Evolutionary conservation across 2,329 filamentous ascomycete genomes (phyloP).

Genomic region (Sporothrix pseudoabietina): DNA sequence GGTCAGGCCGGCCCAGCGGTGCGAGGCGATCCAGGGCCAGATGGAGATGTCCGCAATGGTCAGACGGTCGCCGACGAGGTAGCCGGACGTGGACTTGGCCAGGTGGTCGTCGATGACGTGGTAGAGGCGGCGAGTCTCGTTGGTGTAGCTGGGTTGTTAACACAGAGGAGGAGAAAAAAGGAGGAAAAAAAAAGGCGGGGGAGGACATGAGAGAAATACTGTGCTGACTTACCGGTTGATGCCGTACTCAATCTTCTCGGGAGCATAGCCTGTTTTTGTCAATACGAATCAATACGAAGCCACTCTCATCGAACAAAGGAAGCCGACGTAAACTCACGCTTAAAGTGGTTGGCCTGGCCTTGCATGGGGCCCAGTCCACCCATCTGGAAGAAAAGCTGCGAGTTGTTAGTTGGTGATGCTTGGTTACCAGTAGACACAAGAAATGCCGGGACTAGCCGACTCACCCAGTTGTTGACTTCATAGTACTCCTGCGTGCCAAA

Average conservation of each 20-base stretch:
- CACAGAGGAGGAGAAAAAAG: no score
- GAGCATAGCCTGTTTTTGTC: conserved; percentile 63
- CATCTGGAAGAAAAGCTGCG: conserved; percentile 70
- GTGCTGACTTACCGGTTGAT: conserved; percentile 58
- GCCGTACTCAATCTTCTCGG: conserved; percentile 79
- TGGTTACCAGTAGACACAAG: neutral
- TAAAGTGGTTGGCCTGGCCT: conserved; percentile 81
- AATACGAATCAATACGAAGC: neutral
- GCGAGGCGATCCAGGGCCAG: conserved; percentile 72
- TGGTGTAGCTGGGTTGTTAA: conserved; percentile 60
- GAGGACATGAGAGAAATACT: neutral
- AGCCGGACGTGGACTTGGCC: conserved; percentile 56
- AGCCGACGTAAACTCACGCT: conserved; percentile 48
- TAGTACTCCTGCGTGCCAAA: conserved; percentile 71
- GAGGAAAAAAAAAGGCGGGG: no score
- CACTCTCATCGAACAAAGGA: neutral
- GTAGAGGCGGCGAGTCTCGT: conserved; percentile 83
- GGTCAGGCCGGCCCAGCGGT: conserved; percentile 65
- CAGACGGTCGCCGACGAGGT: conserved; percentile 66
- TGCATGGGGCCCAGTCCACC: conserved; percentile 82
- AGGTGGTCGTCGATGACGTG: conserved; percentile 75
- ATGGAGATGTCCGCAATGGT: conserved; percentile 79
- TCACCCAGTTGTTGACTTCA: conserved; percentile 76
- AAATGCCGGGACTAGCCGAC: conserved; percentile 32
- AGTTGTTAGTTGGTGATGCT: neutral